Evolutionary conservation across 225 moss, liverwort and hornwort species (phyloP).

Genomic region (Rhytidiadelphus loreus): DNA sequence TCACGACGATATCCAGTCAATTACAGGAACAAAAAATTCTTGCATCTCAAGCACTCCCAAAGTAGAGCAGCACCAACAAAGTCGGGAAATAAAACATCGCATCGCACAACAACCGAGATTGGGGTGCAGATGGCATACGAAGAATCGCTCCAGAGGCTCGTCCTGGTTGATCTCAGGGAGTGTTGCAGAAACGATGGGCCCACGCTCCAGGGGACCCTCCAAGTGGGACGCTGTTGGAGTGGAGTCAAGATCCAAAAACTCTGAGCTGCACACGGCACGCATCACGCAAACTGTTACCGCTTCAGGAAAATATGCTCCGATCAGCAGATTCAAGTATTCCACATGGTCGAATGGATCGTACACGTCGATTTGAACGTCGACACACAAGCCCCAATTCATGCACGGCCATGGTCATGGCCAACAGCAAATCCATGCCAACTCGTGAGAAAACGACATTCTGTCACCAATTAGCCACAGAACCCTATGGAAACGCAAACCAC

Average conservation of each 20-base stretch:
- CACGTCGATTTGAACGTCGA: not conserved
- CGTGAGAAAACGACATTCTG: not conserved
- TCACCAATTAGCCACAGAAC: not conserved
- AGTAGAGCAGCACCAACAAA: not conserved
- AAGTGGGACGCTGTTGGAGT: slow-evolving; percentile 69
- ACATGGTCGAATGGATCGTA: not conserved
- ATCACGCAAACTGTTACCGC: not conserved
- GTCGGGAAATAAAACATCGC: not conserved
- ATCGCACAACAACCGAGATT: not conserved
- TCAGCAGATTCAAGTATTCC: not conserved
- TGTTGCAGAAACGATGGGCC: slow-evolving; percentile 32
- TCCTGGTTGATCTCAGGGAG: slow-evolving; percentile 56
- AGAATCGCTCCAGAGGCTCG: slow-evolving; percentile 86
- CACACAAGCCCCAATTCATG: not conserved
- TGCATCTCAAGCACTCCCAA: not conserved
- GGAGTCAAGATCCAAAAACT: slow-evolving; percentile 83
- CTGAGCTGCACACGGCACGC: slow-evolving; percentile 48
- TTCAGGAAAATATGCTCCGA: not conserved
- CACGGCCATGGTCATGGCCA: not conserved
- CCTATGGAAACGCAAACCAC: not conserved
- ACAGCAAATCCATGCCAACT: not conserved
- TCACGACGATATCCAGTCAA: not conserved
- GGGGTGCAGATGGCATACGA: slow-evolving; percentile 36
- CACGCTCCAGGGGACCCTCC: slow-evolving; percentile 87
- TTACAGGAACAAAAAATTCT: not conserved